Conservation (phyloP, 768 basidiomycete species). For the Psilocybe tampanensis region DNA sequence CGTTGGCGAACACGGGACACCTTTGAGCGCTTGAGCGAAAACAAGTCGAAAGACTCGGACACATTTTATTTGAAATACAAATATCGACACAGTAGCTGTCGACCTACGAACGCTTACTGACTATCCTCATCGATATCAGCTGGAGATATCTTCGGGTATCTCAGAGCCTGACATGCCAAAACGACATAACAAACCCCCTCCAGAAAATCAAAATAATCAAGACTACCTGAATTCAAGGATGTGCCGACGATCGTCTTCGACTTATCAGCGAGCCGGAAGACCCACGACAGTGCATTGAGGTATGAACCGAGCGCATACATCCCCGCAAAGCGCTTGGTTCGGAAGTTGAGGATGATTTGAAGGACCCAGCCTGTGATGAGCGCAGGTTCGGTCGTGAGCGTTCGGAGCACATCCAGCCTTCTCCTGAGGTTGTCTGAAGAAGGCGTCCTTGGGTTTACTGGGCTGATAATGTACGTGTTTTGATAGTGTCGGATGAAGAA, state of each 20-base stretch:
- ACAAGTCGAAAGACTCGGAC: too few species aligned
- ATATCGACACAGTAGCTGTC: too few species aligned
- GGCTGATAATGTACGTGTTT: not conserved
- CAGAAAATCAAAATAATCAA: not conserved
- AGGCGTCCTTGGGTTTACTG: not conserved
- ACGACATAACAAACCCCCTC: not conserved
- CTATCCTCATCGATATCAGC: slow-evolving; percentile 2
- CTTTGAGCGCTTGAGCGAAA: too few species aligned
- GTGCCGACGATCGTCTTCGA: not conserved
- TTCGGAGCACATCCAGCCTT: not conserved
- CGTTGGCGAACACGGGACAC: too few species aligned
- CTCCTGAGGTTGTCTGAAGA: not conserved
- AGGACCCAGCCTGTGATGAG: not conserved
- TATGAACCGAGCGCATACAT: not conserved
- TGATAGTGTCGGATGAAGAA: not conserved
- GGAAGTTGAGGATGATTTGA: not conserved
- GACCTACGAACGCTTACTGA: too few species aligned
- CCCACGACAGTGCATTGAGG: not conserved
- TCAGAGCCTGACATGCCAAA: slow-evolving; percentile 1
- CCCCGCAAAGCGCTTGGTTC: slow-evolving; percentile 1
- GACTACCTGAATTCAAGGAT: not conserved
- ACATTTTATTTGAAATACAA: too few species aligned
- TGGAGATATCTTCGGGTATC: not conserved
- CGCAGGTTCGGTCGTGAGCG: not conserved
- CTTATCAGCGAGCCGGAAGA: not conserved